Base-by-base conservation (phyloP, 1,284 basidiomycete genomes). In the Sphaerobolus stellatus region DNA sequence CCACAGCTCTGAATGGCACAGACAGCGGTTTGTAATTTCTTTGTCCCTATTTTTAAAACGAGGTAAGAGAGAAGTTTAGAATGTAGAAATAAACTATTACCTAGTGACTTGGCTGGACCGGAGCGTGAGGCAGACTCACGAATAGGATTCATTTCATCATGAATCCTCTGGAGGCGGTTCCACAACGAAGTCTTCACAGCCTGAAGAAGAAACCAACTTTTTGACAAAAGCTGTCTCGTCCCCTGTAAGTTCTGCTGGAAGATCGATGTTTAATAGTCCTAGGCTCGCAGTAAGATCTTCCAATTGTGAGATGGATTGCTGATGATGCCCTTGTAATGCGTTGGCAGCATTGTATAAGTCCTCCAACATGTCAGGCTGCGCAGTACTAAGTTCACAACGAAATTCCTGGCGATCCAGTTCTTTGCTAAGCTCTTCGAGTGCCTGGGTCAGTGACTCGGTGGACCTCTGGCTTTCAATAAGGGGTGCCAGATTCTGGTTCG, bases 161-260 rank as follows among this genome's bases (percentile, higher is more conserved):
- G 41, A 9, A 43, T 11, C 11, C 20, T 13, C 24, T 43, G 9
- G 9, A 43, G 20, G 9, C 20, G 41, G 24, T 43, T 9, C 41
- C 41, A 43, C 41, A 43, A 22, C 16, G 20, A 13, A 43, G 41
- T 43, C 41, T 43, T 43, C 41, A 43, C 41, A 43, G 41, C 41
- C 9, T 43, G 41, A 9, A 43, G 9, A 16, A 43, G 20, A n/a
- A 16, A 43, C 24, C 41, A 11, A 22, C 24, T 43, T 13, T 20
- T 20, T 43, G 20, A 20, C 41, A 43, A 43, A 20, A 8, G 9
- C 9, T 22, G 14, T 43, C 11, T 43, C 41, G 16, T 11, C 24
- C 11, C 24, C 41, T 43, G 41, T 43, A 9, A 43, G 9, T 11
- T 43, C 20, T 43, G 41, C 11, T 22, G 41, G 41, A 13, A 43